Evolutionary conservation across 2,329 filamentous ascomycete species (phyloP).

Genomic region (Knoxdaviesia capensis): DNA sequence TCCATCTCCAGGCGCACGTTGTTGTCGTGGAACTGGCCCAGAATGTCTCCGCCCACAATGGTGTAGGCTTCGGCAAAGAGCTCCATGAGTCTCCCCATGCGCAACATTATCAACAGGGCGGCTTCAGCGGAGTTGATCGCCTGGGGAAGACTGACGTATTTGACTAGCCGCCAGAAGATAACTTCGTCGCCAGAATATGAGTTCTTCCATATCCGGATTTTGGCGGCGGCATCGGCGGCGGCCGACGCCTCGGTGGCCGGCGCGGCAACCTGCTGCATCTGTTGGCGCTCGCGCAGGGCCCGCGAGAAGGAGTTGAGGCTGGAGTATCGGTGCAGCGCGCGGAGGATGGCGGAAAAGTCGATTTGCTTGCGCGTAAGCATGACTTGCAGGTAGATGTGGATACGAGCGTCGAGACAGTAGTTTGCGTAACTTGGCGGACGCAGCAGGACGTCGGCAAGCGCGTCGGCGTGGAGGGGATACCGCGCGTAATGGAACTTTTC

Average conservation of each 20-base stretch:
- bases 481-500: no score
- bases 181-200: constrained; percentile 61
- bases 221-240: constrained; percentile 2
- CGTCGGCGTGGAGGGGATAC: constrained; percentile 9
- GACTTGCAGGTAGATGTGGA: constrained; percentile 36
- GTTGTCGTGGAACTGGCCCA: constrained; percentile 21
- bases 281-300: constrained; percentile 1
- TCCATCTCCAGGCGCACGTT: constrained; percentile 36
- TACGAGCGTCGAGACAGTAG: constrained; percentile 35
- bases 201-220: constrained; percentile 22
- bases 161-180: constrained; percentile 82
- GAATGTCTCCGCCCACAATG: constrained; percentile 25
- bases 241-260: constrained; percentile 7
- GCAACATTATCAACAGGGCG: constrained; percentile 26
- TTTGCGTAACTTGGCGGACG: constrained; percentile 22
- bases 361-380: constrained; percentile 30
- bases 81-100: constrained; percentile 37
- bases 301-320: constrained; percentile 22
- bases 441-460: constrained; percentile 37
- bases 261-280: neutral
- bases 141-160: constrained; percentile 47
- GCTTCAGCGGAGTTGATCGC: constrained; percentile 24
- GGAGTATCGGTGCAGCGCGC: constrained; percentile 34
- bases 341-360: constrained; percentile 32
- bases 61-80: constrained; percentile 31